Evolutionary conservation across 352 stramenopile genomes (phyloP).

Genomic region (Globisporangium yorkense): DNA sequence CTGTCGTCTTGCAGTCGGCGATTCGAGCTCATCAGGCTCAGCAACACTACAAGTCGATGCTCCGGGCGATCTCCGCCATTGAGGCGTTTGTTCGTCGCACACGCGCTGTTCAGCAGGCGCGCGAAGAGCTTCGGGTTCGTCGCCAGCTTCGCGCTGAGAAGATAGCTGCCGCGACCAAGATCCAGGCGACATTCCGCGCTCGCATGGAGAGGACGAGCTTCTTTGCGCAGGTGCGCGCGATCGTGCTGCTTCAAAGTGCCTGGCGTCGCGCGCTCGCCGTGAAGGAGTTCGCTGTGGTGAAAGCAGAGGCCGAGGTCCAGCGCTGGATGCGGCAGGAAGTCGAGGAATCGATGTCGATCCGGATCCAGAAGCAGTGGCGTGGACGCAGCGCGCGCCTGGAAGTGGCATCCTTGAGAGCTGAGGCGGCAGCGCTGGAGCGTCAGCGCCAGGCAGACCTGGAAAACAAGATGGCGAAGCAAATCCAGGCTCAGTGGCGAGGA

Average conservation of each 20-base stretch:
- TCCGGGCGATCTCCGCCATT: conserved; percentile 22
- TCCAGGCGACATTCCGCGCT: conserved; percentile 20
- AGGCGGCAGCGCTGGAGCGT: conserved; percentile 4
- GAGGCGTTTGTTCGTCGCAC: conserved; percentile 20
- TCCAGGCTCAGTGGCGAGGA: conserved; percentile 26
- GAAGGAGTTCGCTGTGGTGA: conserved; percentile 9
- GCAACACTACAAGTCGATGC: conserved; percentile 18
- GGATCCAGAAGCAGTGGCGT: conserved; percentile 33
- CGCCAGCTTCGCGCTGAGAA: conserved; percentile 1
- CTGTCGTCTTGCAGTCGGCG: conserved; percentile 30
- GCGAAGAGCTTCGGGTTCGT: neutral
- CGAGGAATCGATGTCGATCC: conserved; percentile 20
- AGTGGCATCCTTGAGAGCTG: conserved; percentile 7
- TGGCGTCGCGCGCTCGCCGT: conserved; percentile 21
- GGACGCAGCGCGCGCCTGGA: conserved; percentile 13
- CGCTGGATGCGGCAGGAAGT: conserved; percentile 12
- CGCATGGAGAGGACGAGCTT: conserved; percentile 11
- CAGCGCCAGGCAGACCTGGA: conserved; percentile 1
- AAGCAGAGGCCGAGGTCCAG: conserved; percentile 13
- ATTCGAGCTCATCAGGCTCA: conserved; percentile 25
- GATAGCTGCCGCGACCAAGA: conserved; percentile 16
- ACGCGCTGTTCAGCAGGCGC: conserved; percentile 14
- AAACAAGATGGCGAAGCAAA: conserved; percentile 15
- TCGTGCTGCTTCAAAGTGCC: conserved; percentile 26
- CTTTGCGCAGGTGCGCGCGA: conserved; percentile 12